Base-by-base conservation (phyloP, 805 yeast genomes). In the Barnettozyma pratensis region DNA sequence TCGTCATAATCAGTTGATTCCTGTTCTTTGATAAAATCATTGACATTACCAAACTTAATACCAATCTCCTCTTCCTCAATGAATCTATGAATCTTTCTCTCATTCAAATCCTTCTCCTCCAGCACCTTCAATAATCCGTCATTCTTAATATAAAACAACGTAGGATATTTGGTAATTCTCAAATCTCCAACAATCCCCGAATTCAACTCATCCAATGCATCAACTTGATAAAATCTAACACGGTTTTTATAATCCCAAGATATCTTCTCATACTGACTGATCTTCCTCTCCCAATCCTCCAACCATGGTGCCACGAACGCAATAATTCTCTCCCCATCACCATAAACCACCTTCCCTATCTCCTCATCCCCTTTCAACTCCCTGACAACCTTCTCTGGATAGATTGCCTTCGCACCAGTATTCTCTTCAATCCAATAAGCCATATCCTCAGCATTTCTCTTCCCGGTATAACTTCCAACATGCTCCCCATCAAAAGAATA, bases 401-500 rank as follows among this genome's bases (percentile, higher is more conserved):
- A 64, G 0, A 47, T 54, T 7, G 75, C 69, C 29, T 53, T 43
- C 1, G 66, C 61, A 12, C 72, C 73, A 2, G 72, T 68, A 11
- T 60, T 45, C 14, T 60, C 67, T 1, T 52, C 44, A 19, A 72
- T 46, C 50, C 59, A 71, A 3, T 60, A 54, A 5, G 69, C 62
- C 50, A 72, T 43, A 7, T 60, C 57, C 31, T 56, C 61, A 4
- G 70, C 64, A 2, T 62, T 59, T 48, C 72, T 56, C 1, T 65
- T 67, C 2, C 68, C 71, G 1, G 57, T 56, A 55, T 67, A 80
- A 2, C 66, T 61, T 0, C 64, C 68, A 5, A 75, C 65, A 46
- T 67, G 63, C 42, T 69, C 71, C 1, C 77, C 75, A 38, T 65
- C 64, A 42, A 67, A 65, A 34, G 73, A 62, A 50, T 76, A 73